These are phyloP conservation scores for Licmophora abbreviata DNA, from an alignment of 108 stramenopile genomes.

Conservation along the genomic window DNA sequence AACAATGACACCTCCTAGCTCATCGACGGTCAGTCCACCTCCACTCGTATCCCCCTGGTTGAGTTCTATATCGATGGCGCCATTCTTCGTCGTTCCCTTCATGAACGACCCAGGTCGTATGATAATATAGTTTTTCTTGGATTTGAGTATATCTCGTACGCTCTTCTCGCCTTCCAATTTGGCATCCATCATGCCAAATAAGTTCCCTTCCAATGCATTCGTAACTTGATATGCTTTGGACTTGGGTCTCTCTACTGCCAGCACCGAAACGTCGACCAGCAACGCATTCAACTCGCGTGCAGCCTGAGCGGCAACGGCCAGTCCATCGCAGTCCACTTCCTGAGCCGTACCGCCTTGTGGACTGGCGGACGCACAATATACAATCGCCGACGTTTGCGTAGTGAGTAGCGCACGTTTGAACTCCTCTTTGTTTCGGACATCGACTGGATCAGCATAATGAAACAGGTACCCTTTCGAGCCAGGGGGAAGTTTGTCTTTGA, in stretches of 20 bases:
- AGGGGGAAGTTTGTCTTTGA: conserved; percentile 9
- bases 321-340: conserved; percentile 9
- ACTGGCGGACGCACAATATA: conserved; percentile 26
- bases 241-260: conserved; percentile 16
- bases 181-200: conserved; percentile 15
- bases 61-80: conserved; percentile 18
- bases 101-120: conserved; percentile 21
- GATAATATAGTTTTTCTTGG: conserved; percentile 12
- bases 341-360: conserved; percentile 11
- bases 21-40: conserved; percentile 17
- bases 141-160: not conserved
- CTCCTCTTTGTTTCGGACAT: conserved; percentile 3
- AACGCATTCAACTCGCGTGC: conserved; percentile 8
- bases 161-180: conserved; percentile 9
- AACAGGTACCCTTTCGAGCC: not conserved
- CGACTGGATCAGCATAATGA: conserved; percentile 4
- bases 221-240: conserved; percentile 18
- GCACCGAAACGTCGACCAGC: conserved; percentile 19
- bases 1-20: conserved; percentile 20
- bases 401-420: not conserved
- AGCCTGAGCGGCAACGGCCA: conserved; percentile 13
- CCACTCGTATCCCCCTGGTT: conserved; percentile 23
- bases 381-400: conserved; percentile 5
- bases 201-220: conserved; percentile 11
- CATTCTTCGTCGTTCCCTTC: conserved; percentile 15